Evolutionary conservation across 805 yeast genomes (phyloP), one percentile per base, ranked within the genome.

Genomic region (Metschnikowia hibisci): DNA sequence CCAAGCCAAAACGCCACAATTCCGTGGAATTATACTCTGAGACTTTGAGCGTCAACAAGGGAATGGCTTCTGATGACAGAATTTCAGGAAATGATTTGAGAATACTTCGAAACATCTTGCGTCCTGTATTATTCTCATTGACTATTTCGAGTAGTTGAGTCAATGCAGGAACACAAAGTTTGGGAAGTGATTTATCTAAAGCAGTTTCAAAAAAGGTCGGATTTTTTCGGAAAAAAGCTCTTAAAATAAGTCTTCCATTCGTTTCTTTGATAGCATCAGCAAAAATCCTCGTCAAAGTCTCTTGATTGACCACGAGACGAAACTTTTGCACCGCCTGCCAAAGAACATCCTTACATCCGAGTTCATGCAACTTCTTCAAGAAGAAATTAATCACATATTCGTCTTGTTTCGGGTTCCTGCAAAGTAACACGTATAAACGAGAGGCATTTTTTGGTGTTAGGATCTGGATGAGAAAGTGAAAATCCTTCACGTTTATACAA

Each of bases 11-110:
- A 27, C 51, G 31, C 53, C 51, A 45, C 4, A 51, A 18, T 29
- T 51, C 52, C 20, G 46, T 42, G 26, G 45, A 27, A 15, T 44
- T 50, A 29, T 47, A 45, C 26, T 46, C 50, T 6, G 53, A 41
- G 20, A 45, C 42, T 9, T 28, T 14, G 28, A 31, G 23, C 6
- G 12, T 22, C 16, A 37, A 13, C 9, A 50, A 23, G 5, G 28
- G 8, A 4, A 37, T 4, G 14, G 27, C 4, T 20, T 10, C 11
- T 20, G 23, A 8, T 6, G 23, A 8, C 23, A 8, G 7, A 20
- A 20, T 20, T 6, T 20, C 23, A 8, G 23, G 23, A 20, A 20
- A 20, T 20, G 23, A 6, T 20, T 20, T 20, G 23, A 20, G 38
- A 11, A 23, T n/a, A 9, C 29, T 6, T 13, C 34, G 43, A 13